These are phyloP conservation scores for Ambrosiella xylebori DNA, from an alignment of 2,329 filamentous ascomycete species.

Conservation along the genomic window DNA sequence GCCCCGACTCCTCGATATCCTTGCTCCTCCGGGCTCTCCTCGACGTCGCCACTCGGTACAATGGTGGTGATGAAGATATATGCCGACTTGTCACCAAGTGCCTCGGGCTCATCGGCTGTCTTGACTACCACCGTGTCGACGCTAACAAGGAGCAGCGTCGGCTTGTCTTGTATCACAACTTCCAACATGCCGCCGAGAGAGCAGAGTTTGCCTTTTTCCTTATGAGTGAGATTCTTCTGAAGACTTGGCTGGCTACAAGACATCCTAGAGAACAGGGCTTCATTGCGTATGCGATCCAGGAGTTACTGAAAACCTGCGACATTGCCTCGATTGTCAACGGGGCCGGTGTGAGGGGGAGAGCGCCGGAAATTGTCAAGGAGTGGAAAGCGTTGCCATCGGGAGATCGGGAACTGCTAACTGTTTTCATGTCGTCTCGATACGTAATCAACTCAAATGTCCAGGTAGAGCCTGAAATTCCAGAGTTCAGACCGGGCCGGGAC, in stretches of 20 bases:
- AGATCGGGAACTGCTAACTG: conserved; percentile 65
- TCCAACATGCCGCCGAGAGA: conserved; percentile 58
- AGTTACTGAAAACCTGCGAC: conserved; percentile 62
- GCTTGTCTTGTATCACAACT: conserved; percentile 80
- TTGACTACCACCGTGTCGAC: conserved; percentile 84
- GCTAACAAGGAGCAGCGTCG: conserved; percentile 58
- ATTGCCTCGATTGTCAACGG: conserved; percentile 38
- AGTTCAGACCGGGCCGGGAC: conserved; percentile 16
- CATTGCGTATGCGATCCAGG: conserved; percentile 86
- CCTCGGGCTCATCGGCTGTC: conserved; percentile 73
- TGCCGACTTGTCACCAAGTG: conserved; percentile 60
- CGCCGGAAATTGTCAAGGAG: conserved; percentile 46
- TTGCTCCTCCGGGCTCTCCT: conserved; percentile 61
- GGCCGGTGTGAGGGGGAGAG: conserved; percentile 24
- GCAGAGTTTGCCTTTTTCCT: conserved; percentile 75
- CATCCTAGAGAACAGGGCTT: conserved; percentile 81
- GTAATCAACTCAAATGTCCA: conserved; percentile 46
- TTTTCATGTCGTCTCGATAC: conserved; percentile 76
- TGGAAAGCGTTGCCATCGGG: conserved; percentile 66
- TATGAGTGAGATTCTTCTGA: conserved; percentile 73
- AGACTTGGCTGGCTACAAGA: conserved; percentile 76
- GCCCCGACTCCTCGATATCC: conserved; percentile 58
- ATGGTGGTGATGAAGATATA: conserved; percentile 48
- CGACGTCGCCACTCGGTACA: conserved; percentile 72
- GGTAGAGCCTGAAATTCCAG: conserved; percentile 32